Percentiles rank a stretch among this genome's conserved stretches.
Conservation (phyloP, 306 rosid species). For the Vicia faba region DNA sequence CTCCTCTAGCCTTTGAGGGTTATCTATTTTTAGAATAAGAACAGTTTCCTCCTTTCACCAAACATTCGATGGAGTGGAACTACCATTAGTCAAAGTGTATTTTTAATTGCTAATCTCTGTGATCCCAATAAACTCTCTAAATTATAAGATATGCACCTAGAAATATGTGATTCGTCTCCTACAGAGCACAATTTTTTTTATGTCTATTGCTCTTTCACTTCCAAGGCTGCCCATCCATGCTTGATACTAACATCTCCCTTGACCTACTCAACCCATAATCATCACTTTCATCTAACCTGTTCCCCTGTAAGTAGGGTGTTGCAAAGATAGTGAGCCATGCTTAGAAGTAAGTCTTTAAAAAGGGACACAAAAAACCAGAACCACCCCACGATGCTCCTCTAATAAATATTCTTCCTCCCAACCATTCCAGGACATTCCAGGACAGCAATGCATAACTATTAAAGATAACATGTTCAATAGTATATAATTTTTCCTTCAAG, state of each 20-base stretch:
- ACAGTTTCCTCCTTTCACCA: too few relatives aligned
- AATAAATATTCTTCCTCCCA: neutral
- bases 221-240: too few relatives aligned
- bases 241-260: too few relatives aligned
- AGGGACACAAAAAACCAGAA: neutral
- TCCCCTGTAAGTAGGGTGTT: neutral
- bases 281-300: too few relatives aligned
- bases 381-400: neutral
- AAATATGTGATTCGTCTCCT: neutral
- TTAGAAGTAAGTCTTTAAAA: neutral
- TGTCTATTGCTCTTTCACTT: too few relatives aligned
- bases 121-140: neutral
- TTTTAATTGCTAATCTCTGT: too few relatives aligned
- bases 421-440: conserved; percentile 4
- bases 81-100: too few relatives aligned
- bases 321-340: neutral
- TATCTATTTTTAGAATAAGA: too few relatives aligned
- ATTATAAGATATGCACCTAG: neutral
- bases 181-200: neutral
- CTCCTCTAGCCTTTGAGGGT: too few relatives aligned
- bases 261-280: too few relatives aligned
- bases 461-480: neutral
- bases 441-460: neutral
- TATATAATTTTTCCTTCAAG: neutral
- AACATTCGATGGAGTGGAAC: too few relatives aligned